phyloP scores from a whole-genome alignment of 768 basidiomycete species.

The Suillus lakei region DNA sequence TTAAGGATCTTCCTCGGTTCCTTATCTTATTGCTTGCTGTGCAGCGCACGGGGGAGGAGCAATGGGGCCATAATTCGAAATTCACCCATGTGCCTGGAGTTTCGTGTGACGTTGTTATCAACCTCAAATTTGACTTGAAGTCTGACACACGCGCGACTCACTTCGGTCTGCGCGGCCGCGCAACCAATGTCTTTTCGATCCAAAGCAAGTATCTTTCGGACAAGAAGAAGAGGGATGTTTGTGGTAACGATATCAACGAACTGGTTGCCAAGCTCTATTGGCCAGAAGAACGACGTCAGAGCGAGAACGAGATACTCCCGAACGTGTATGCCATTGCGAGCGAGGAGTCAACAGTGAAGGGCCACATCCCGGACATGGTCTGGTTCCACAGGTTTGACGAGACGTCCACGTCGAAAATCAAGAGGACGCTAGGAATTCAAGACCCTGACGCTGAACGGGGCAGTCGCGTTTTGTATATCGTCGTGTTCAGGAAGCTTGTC shows the following conservation, averaged over 20 bases:
- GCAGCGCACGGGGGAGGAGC: constrained; percentile 11
- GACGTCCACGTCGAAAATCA: neutral
- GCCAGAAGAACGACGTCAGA: neutral
- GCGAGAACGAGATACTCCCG: neutral
- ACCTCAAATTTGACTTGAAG: neutral
- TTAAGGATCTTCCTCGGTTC: constrained; percentile 17
- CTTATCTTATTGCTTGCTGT: constrained; percentile 12
- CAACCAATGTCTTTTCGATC: constrained; percentile 11
- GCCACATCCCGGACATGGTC: neutral
- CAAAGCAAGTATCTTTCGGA: neutral
- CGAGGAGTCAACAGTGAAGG: neutral
- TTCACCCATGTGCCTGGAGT: neutral
- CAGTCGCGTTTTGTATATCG: neutral
- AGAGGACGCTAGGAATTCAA: too few species aligned
- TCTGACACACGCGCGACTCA: neutral
- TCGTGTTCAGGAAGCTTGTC: neutral
- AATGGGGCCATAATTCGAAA: constrained; percentile 16
- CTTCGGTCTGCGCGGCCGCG: constrained; percentile 11
- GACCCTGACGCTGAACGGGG: neutral
- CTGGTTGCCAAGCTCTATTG: neutral
- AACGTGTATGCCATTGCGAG: neutral
- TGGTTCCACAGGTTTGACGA: neutral
- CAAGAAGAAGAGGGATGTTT: neutral
- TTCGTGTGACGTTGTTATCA: neutral
- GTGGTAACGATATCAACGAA: neutral